phyloP scores from a whole-genome alignment of 352 stramenopile species.

The Phytophthora citricola region DNA sequence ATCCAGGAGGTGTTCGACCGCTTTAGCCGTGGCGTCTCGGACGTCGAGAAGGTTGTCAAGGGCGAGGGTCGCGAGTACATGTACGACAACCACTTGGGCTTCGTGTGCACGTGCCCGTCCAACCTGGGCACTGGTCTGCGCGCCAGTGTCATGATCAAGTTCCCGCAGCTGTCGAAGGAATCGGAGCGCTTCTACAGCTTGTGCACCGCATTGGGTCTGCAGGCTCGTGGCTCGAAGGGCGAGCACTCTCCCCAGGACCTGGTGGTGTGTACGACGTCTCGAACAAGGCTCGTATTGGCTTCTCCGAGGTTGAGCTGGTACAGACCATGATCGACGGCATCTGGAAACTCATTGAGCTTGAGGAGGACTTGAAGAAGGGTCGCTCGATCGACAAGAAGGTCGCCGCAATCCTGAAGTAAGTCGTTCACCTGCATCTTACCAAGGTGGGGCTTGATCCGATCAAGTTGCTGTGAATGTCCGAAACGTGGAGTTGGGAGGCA shows the following conservation, averaged over 20 bases:
- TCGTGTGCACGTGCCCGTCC: slow-evolving; percentile 73
- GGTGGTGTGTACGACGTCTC: slow-evolving; percentile 90
- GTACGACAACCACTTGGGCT: slow-evolving; percentile 74
- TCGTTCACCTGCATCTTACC: not conserved
- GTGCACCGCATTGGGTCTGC: slow-evolving; percentile 61
- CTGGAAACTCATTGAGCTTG: slow-evolving; percentile 89
- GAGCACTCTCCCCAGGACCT: slow-evolving; percentile 72
- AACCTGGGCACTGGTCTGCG: slow-evolving; percentile 77
- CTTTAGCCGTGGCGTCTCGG: slow-evolving; percentile 66
- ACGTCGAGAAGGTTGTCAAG: slow-evolving; percentile 67
- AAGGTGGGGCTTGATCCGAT: slow-evolving; percentile 1
- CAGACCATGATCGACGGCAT: slow-evolving; percentile 94
- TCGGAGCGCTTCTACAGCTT: slow-evolving; percentile 66
- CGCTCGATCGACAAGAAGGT: slow-evolving; percentile 74
- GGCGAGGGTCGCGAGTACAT: slow-evolving; percentile 68
- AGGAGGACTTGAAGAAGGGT: slow-evolving; percentile 88
- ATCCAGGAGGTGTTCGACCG: slow-evolving; percentile 88
- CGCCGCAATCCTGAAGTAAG: slow-evolving; percentile 52
- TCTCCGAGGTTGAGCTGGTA: slow-evolving; percentile 90
- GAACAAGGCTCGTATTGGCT: slow-evolving; percentile 89
- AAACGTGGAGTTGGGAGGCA: slow-evolving; percentile 13
- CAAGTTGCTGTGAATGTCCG: slow-evolving; percentile 18
- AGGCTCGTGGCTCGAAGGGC: slow-evolving; percentile 66
- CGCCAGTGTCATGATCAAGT: slow-evolving; percentile 76
- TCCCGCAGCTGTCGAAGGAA: slow-evolving; percentile 65